Evolutionary conservation across 192 early-diverging fungal genomes (phyloP).

Genomic region (Gigaspora rosea): DNA sequence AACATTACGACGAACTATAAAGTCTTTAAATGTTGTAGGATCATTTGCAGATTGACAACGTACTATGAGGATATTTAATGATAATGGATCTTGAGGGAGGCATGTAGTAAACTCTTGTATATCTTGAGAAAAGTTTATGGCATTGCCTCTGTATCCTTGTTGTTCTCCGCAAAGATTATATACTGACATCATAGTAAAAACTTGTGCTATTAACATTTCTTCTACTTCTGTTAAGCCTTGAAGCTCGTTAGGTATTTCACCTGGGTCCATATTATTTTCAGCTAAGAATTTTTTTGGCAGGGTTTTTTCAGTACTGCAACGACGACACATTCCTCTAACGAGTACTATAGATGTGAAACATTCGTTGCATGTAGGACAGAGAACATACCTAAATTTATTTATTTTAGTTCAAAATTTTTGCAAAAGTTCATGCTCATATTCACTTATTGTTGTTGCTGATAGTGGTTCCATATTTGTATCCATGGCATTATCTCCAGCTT

Average conservation of each 20-base stretch:
- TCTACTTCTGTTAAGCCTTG: background rate
- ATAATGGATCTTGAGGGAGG: background rate
- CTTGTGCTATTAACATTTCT: background rate
- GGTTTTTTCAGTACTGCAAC: too few relatives aligned
- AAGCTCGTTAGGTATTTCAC: background rate
- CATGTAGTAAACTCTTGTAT: background rate
- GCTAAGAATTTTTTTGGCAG: too few relatives aligned
- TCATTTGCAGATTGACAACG: background rate
- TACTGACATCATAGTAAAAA: background rate
- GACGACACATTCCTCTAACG: too few relatives aligned
- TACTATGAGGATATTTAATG: background rate
- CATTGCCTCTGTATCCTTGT: background rate
- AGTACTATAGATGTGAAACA: too few relatives aligned
- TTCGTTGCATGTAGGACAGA: too few relatives aligned
- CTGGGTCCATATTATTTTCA: slow-evolving; percentile 11
- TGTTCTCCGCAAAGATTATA: background rate
- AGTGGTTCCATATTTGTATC: too few relatives aligned
- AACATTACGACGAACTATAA: background rate
- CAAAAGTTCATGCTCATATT: too few relatives aligned
- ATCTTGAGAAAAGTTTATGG: background rate
- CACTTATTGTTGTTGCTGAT: too few relatives aligned
- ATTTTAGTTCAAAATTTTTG: too few relatives aligned
- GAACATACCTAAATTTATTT: too few relatives aligned
- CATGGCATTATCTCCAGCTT: too few relatives aligned
- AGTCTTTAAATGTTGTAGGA: background rate